Base-by-base conservation (phyloP, 2,329 filamentous ascomycete species). In the Fusarium sp. region DNA sequence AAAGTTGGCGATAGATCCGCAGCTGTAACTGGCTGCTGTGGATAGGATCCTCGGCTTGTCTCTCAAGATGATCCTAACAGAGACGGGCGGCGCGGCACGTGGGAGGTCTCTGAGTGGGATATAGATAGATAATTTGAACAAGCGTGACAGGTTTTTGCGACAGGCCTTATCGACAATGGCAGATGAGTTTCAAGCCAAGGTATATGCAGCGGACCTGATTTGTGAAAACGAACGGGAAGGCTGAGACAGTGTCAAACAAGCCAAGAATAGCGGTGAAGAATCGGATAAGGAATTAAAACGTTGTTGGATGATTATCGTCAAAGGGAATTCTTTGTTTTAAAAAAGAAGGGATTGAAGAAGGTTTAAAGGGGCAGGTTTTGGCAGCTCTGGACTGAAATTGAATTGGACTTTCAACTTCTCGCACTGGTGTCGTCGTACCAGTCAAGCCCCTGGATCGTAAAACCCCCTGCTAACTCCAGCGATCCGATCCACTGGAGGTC, bases 311-410 rank as follows among this genome's bases (percentile, higher is more conserved):
- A 45, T 44, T 58, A 38, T 62, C 43, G 33, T 38, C 43, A 57
- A 64, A 54, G 28, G 42, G 38, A 26, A 44, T 51, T 65, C 50
- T 43, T 67, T 69, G 38, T 38, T 44, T 51, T 47, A 49, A 52
- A 43, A 68, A 50, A 54, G 34, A 65, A 33, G 36, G 46, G 49
- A 60, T 52, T 59, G 49, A 46, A 45, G 21, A 52, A 36, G 49
- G 62, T 45, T 67, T 59, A 69, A 69, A 62, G 67, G 67, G 67
- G 67, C 50, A 63, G 66, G 62, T 63, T 69, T 53, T 51, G 57
- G 24, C 55, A 38, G 49, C 46, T 69, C 43, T 19, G 44, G 49
- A 44, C 42, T 45, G 57, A 70, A 69, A 70, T 69, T 70, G 57
- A 63, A 65, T 54, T 54, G 38, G 58, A 31, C 66, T 21, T 67